Base-by-base conservation (phyloP, 2,329 filamentous ascomycete species). In the Chaetomiaceae sp. region DNA sequence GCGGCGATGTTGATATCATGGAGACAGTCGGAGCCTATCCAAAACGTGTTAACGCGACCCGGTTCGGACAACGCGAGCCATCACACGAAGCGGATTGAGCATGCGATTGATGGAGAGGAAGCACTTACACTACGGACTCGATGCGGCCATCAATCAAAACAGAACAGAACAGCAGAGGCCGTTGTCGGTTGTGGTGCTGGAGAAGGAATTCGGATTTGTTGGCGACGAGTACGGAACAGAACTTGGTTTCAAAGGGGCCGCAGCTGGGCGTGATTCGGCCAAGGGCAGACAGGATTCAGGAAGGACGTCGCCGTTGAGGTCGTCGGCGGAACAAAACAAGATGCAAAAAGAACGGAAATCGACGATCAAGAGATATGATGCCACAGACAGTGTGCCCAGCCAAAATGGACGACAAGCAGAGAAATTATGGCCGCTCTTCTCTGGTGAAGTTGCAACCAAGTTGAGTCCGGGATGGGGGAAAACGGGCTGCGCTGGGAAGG, bases 61-160 rank as follows among this genome's bases (percentile, higher is more conserved):
- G 30, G 20, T 16, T 27, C 34, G 20, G 23, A 19, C 41, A 39
- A n/a, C 19, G 37, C 39, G 19, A 9, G 9, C 13, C 21, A n/a
- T n/a, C n/a, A n/a, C n/a, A n/a, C n/a, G n/a, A n/a, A n/a, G n/a
- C n/a, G n/a, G n/a, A n/a, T n/a, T n/a, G n/a, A n/a, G n/a, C n/a
- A n/a, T n/a, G n/a, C n/a, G n/a, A n/a, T n/a, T n/a, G n/a, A n/a
- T n/a, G n/a, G n/a, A 16, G 14, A 9, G 16, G 30, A 8, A 13
- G 17, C 39, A 53, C 51, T n/a, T 53, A 53, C n/a, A n/a, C 17
- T n/a, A 34, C 31, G 12, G 17, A 37, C 35, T 42, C 37, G 19
- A 25, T 45, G 10, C 6, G 23, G 37, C n/a, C n/a, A n/a, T 31
- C 34, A 33, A 49, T 45, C 27, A 34, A 34, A n/a, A n/a, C n/a